Evolutionary conservation across 176 grass and related monocot species (phyloP), one percentile per base, ranked within the genome.

Genomic region (Triticum dicoccoides): DNA sequence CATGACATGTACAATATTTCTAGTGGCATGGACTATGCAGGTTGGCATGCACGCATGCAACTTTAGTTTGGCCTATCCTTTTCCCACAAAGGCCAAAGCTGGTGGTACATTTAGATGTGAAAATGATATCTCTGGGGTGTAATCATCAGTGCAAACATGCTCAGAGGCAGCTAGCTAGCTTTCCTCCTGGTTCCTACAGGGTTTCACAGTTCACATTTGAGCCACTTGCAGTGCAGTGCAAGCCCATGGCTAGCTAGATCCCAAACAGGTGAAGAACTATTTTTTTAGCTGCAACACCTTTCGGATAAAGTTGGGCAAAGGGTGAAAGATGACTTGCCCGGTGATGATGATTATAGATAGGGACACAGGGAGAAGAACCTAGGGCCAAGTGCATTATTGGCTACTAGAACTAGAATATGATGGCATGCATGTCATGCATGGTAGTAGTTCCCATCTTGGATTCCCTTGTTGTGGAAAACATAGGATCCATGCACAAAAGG

Each of bases 381-480:
- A 87, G 68, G 81, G 61, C 27, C 37, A 84, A 61, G 61, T 76
- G 85, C 81, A 88, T 88, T 63, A 91, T 87, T 87, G 47, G 62
- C 73, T 77, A 54, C 4, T 51, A 1, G 47, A 51, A 51, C 13
- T 54, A 21, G 29, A 73, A 14, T 42, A 17, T 76, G 52, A 9
- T 38, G 83, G 61, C 78, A 67, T 59, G 67, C 56, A 45, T 74
- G 25, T 0, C 49, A 52, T 52, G 49, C 49, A 52, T 52, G 49
- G 14, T 0, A 52, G 10, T 65, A 80, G 58, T 76, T 84, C 61
- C 44, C 64, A 29, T 87, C 89, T 87, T 84, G 75, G 80, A 91
- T 87, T 80, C 89, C 85, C 44, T 21, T 90, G 5, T 29, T 38
- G 37, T 77, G 39, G n/a, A 75, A 75, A 75, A 80, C 67, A 91